Evolutionary conservation across 2,329 filamentous ascomycete species (phyloP).

Genomic region (Sarocladium brachiariae): DNA sequence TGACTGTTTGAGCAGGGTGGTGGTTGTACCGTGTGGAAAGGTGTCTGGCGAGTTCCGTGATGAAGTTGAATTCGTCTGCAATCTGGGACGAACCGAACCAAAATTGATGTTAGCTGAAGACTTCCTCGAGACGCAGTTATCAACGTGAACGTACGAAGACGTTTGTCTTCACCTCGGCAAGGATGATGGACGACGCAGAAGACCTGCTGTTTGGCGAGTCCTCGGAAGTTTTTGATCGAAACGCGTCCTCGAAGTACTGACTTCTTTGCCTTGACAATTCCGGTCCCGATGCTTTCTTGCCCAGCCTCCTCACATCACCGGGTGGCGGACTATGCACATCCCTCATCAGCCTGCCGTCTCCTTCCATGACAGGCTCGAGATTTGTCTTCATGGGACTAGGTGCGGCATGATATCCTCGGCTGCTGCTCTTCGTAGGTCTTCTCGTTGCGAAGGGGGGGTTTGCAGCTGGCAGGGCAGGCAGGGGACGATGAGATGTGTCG

Average conservation of each 20-base stretch:
- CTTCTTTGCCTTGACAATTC: slow-evolving; percentile 17
- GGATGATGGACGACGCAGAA: slow-evolving; percentile 48
- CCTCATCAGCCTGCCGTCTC: slow-evolving; percentile 16
- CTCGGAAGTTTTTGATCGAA: slow-evolving; percentile 22
- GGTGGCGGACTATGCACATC: slow-evolving; percentile 14
- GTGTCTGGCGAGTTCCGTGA: slow-evolving; percentile 65
- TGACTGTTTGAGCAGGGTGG: slow-evolving; percentile 64
- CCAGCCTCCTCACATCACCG: slow-evolving; percentile 12
- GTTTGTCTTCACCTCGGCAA: slow-evolving; percentile 59
- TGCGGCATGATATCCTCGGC: background rate
- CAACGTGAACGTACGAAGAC: slow-evolving; percentile 39
- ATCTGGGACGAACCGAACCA: background rate
- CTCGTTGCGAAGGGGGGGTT: background rate
- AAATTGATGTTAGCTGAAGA: too few species aligned
- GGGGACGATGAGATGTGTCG: background rate
- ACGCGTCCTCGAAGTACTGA: slow-evolving; percentile 39
- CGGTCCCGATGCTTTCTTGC: slow-evolving; percentile 16
- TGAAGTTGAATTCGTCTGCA: slow-evolving; percentile 62
- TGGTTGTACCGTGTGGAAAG: slow-evolving; percentile 71
- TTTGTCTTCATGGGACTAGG: background rate
- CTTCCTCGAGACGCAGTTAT: too few species aligned
- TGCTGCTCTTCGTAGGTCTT: slow-evolving; percentile 1
- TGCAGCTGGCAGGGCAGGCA: background rate
- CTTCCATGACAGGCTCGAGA: slow-evolving; percentile 25
- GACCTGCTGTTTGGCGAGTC: slow-evolving; percentile 41